Evolutionary conservation across 176 grass and related monocot species (phyloP).

Genomic region (Lolium multiflorum): DNA sequence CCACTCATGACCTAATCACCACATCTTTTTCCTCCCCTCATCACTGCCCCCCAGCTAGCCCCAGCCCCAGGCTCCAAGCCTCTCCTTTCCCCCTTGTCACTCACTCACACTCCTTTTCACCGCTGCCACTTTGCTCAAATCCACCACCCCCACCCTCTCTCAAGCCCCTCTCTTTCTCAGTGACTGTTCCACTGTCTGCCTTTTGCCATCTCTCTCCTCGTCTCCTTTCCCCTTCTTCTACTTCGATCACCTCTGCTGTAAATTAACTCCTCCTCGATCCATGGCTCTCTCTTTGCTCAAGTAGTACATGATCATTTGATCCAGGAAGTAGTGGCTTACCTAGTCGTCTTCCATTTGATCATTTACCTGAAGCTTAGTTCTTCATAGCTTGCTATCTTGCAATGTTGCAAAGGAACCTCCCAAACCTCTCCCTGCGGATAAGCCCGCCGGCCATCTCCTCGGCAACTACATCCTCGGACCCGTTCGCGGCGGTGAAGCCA

Average conservation of each 20-base stretch:
- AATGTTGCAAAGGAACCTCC: constrained; percentile 59
- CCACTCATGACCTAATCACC: constrained; percentile 97
- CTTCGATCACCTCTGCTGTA: constrained; percentile 42
- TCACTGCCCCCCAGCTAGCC: constrained; percentile 45
- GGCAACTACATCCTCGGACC: constrained; percentile 10
- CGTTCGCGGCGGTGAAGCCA: constrained; percentile 20
- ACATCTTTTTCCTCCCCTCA: constrained; percentile 57
- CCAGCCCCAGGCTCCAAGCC: constrained; percentile 47
- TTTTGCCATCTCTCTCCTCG: constrained; percentile 39
- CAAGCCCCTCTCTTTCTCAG: constrained; percentile 56
- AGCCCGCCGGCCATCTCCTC: constrained; percentile 57
- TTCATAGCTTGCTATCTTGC: constrained; percentile 27
- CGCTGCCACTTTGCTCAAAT: constrained; percentile 56
- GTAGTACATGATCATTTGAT: constrained; percentile 27
- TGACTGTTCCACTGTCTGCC: constrained; percentile 49
- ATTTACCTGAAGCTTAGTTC: background rate
- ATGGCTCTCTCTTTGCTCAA: constrained; percentile 24
- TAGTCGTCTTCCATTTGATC: constrained; percentile 22
- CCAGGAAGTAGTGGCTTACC: background rate
- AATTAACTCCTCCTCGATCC: constrained; percentile 25
- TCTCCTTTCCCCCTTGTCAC: constrained; percentile 32
- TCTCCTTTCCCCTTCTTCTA: constrained; percentile 41
- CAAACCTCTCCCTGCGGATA: constrained; percentile 84
- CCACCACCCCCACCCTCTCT: constrained; percentile 36
- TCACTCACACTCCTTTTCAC: constrained; percentile 50